phyloP scores from a whole-genome alignment of 2,329 filamentous ascomycete species.

The Paracamarosporium sp. region DNA sequence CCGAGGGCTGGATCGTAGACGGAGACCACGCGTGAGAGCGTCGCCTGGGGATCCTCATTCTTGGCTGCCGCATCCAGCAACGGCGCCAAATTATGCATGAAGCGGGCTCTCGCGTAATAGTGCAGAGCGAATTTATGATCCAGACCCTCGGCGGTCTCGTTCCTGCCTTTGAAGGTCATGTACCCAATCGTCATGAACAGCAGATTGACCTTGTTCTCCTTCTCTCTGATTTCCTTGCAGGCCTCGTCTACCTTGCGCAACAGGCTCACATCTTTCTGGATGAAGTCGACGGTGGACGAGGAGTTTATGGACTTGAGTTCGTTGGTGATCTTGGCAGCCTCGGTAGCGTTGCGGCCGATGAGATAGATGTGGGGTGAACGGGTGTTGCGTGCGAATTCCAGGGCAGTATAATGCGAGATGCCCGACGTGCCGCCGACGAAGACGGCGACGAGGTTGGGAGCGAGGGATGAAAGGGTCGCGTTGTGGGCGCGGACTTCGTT shows the following conservation, averaged over 20 bases:
- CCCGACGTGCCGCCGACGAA: slow-evolving; percentile 53
- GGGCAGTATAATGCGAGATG: slow-evolving; percentile 52
- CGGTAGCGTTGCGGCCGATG: slow-evolving; percentile 49
- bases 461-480: slow-evolving; percentile 27
- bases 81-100: slow-evolving; percentile 46
- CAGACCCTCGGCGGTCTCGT: slow-evolving; percentile 45
- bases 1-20: slow-evolving; percentile 35
- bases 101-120: slow-evolving; percentile 49
- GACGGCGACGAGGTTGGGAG: slow-evolving; percentile 35
- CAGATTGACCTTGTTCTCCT: slow-evolving; percentile 62
- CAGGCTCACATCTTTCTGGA: slow-evolving; percentile 51
- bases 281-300: slow-evolving; percentile 46
- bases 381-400: slow-evolving; percentile 50
- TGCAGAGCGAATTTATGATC: slow-evolving; percentile 39
- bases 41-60: slow-evolving; percentile 12
- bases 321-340: slow-evolving; percentile 44
- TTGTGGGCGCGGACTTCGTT: slow-evolving; percentile 33
- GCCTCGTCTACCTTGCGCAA: slow-evolving; percentile 51
- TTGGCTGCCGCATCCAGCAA: slow-evolving; percentile 34
- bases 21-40: slow-evolving; percentile 37
- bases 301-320: slow-evolving; percentile 49
- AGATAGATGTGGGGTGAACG: slow-evolving; percentile 51
- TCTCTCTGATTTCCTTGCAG: slow-evolving; percentile 56
- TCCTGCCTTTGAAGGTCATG: slow-evolving; percentile 50
- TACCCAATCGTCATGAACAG: slow-evolving; percentile 62